These are phyloP conservation scores for Fraxinus platypoda DNA, from an alignment of 305 asterid species.

Conservation along the genomic window DNA sequence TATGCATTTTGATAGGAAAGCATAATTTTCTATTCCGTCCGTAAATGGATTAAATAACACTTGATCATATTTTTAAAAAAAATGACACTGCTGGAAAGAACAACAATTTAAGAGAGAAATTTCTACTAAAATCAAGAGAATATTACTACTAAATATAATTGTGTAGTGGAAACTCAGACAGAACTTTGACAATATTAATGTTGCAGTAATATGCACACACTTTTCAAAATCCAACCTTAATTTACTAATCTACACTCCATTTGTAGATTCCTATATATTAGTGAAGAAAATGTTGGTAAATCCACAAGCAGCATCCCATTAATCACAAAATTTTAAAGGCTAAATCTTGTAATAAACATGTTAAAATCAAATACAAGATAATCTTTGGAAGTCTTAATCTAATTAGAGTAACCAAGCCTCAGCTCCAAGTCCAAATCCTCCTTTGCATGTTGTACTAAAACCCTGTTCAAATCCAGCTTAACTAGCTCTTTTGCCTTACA, in stretches of 20 bases:
- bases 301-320: neutral
- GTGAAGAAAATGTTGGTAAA: neutral
- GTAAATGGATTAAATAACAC: neutral
- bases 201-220: neutral
- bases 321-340: neutral
- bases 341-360: neutral
- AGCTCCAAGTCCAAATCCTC: conserved; percentile 35
- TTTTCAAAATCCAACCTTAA: neutral
- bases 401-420: conserved; percentile 24
- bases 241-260: neutral
- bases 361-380: neutral
- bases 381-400: neutral
- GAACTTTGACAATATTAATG: neutral
- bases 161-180: neutral
- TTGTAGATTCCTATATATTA: neutral
- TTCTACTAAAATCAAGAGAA: neutral
- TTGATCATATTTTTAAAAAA: neutral
- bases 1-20: neutral
- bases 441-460: conserved; percentile 30
- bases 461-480: conserved; percentile 46
- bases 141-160: neutral
- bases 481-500: conserved; percentile 39
- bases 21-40: too few species aligned
- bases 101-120: neutral
- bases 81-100: neutral